Evolutionary conservation across 345 rosid species (phyloP).

Genomic region (Gossypium sturtianum): DNA sequence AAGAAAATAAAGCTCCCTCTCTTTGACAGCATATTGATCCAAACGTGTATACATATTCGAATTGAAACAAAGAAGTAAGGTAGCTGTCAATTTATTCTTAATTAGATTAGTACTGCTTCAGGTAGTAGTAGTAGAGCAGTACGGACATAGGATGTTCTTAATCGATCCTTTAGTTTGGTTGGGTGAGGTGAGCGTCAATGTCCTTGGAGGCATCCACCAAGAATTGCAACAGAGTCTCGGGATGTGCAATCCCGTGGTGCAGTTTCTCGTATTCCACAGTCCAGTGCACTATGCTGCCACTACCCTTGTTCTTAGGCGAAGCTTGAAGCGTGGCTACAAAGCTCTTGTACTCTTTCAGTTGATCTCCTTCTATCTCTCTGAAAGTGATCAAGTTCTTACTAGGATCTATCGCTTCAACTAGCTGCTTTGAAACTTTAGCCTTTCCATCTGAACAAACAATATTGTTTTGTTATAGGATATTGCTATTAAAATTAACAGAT

Average conservation of each 20-base stretch:
- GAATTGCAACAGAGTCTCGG: conserved; percentile 15
- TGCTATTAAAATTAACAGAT: neutral
- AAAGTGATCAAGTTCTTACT: conserved; percentile 25
- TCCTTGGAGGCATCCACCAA: neutral
- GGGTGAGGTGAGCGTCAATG: neutral
- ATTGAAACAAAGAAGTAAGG: neutral
- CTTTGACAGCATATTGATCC: neutral
- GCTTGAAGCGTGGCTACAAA: conserved; percentile 8
- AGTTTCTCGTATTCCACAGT: conserved; percentile 26
- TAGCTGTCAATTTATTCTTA: neutral
- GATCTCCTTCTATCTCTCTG: conserved; percentile 29
- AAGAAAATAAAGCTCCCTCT: neutral
- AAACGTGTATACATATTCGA: neutral
- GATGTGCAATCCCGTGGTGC: conserved; percentile 8
- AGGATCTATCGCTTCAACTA: conserved; percentile 26
- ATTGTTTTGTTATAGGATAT: neutral
- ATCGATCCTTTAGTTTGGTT: neutral
- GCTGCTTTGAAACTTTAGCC: conserved; percentile 20
- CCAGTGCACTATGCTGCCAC: conserved; percentile 26
- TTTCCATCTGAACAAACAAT: conserved; percentile 16
- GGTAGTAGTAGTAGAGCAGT: neutral
- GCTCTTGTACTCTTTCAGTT: conserved; percentile 28
- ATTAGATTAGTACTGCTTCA: neutral
- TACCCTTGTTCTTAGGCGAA: conserved; percentile 15
- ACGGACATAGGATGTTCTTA: neutral